A percentile compares a stretch with the other conserved stretches of the same genome.
Evolutionary conservation across 495 filamentous ascomycete species (phyloP).

Genomic region (Aspergillus steynii): DNA sequence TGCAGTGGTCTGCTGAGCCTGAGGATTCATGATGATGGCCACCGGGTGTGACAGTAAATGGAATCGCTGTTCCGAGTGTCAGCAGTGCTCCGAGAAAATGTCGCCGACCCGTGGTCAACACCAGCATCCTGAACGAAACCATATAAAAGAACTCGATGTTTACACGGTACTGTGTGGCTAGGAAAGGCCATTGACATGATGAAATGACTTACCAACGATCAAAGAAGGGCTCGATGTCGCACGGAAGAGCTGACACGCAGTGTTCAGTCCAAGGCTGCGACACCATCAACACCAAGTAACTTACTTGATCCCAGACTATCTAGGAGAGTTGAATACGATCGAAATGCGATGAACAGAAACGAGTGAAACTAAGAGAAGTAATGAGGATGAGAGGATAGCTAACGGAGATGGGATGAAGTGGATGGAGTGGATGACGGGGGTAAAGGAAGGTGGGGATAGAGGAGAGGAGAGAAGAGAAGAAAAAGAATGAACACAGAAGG

Average conservation of each 20-base stretch:
- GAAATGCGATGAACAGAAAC: neutral
- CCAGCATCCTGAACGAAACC: neutral
- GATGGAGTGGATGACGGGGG: constrained; percentile 26
- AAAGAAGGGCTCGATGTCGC: neutral
- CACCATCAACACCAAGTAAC: neutral
- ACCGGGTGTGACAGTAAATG: constrained; percentile 1
- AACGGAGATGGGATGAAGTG: constrained; percentile 25
- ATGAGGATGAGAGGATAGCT: neutral
- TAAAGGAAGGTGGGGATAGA: constrained; percentile 11
- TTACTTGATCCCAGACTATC: neutral
- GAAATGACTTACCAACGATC: neutral
- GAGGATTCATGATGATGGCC: constrained; percentile 33
- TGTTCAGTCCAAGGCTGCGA: neutral
- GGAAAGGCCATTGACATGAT: neutral
- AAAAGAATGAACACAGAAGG: constrained; percentile 6
- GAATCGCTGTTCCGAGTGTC: neutral
- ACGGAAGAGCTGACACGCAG: neutral
- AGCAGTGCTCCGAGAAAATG: neutral
- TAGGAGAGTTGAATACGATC: neutral
- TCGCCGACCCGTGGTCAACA: neutral
- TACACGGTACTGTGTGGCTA: neutral
- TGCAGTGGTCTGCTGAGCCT: constrained; percentile 21
- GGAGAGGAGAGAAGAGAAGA: constrained; percentile 6
- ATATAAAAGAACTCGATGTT: neutral
- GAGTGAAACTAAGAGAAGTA: constrained; percentile 1